Conservation (phyloP, 371 early-diverging fungal species). For the Circinella umbellata region DNA sequence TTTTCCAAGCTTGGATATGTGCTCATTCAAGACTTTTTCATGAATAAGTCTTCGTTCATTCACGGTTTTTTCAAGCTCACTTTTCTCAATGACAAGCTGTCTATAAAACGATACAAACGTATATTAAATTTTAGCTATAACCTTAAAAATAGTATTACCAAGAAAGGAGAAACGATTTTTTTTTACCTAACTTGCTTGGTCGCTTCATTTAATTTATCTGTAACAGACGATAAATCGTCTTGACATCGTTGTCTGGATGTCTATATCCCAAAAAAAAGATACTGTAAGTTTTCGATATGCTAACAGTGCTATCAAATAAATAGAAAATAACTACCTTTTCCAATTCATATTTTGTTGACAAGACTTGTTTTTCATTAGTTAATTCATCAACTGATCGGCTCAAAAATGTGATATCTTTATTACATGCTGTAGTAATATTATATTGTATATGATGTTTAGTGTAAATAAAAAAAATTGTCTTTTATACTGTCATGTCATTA, state of each 20-base stretch:
- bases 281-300: not conserved
- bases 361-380: conserved; percentile 30
- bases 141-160: no score
- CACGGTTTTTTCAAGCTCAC: conserved; percentile 15
- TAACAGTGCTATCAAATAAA: not conserved
- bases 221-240: conserved; percentile 13
- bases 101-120: conserved; percentile 4
- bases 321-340: conserved; percentile 27
- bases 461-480: no score
- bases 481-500: not conserved
- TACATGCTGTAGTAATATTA: conserved; percentile 25
- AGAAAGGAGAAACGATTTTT: not conserved
- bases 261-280: not conserved
- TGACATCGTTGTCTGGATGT: conserved; percentile 18
- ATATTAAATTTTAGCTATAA: not conserved
- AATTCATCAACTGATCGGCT: conserved; percentile 38
- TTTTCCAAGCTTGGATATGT: not conserved
- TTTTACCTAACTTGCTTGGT: not conserved
- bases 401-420: conserved; percentile 40
- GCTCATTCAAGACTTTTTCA: not conserved
- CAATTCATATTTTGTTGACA: conserved; percentile 32
- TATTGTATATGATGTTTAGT: not conserved
- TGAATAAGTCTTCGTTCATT: conserved; percentile 22
- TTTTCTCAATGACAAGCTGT: conserved; percentile 28
- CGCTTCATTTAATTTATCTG: conserved; percentile 13